A percentile compares a stretch with the other conserved stretches of the same genome.
These are phyloP conservation scores for Nakazawaea laoshanensis DNA, from an alignment of 805 yeast genomes.

Conservation along the genomic window DNA sequence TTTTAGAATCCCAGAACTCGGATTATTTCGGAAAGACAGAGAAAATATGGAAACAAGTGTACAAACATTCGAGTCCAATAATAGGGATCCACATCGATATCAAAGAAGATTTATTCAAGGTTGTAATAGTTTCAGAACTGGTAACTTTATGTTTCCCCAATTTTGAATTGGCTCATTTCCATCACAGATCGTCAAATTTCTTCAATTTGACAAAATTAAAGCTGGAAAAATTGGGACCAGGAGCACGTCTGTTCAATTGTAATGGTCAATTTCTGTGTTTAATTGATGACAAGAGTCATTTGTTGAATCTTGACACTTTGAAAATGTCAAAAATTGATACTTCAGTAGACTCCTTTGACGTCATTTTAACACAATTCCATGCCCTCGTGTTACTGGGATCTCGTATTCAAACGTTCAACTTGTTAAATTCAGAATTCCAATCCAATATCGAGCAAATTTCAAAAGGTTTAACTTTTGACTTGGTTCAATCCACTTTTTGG, in stretches of 20 bases:
- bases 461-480: constrained; percentile 43
- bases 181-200: constrained; percentile 11
- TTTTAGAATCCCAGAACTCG: constrained; percentile 25
- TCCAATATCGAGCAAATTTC: constrained; percentile 29
- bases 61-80: constrained; percentile 3
- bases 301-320: neutral
- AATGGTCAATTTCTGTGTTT: no score
- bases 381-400: constrained; percentile 35
- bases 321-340: neutral
- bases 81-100: constrained; percentile 2
- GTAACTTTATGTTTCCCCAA: neutral
- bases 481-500: constrained; percentile 61
- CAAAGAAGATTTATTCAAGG: neutral
- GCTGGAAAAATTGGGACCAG: neutral
- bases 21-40: constrained; percentile 32
- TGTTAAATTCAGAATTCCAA: constrained; percentile 40
- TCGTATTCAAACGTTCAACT: constrained; percentile 35
- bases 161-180: constrained; percentile 5
- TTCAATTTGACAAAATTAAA: constrained; percentile 10
- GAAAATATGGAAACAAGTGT: constrained; percentile 28
- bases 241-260: constrained; percentile 2
- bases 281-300: neutral
- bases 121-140: constrained; percentile 1
- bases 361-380: constrained; percentile 47
- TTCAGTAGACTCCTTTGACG: neutral